Percentiles rank a stretch among this genome's conserved stretches.
Evolutionary conservation across 176 grass and related monocot genomes (phyloP).

Genomic region (Bromus sterilis): DNA sequence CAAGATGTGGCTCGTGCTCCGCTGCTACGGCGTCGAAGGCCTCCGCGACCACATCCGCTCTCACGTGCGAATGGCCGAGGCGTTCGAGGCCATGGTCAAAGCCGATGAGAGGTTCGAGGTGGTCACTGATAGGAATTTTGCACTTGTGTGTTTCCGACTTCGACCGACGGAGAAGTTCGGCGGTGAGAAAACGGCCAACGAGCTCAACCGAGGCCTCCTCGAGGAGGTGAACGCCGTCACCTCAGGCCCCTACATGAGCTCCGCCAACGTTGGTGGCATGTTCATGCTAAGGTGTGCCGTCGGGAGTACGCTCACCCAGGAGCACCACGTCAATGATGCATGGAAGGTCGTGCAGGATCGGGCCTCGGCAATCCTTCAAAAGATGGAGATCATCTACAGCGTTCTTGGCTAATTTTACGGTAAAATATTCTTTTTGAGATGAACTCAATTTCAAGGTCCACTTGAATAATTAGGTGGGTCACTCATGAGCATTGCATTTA

Average conservation of each 20-base stretch:
- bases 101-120: too few relatives aligned
- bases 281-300: too few relatives aligned
- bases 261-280: conserved; percentile 42
- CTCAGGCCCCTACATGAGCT: conserved; percentile 41
- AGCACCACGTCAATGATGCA: conserved; percentile 34
- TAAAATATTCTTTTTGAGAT: too few relatives aligned
- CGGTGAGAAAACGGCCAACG: conserved; percentile 10
- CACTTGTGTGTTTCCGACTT: conserved; percentile 52
- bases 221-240: conserved; percentile 31
- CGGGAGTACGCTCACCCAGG: conserved; percentile 35
- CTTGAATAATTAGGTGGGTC: too few relatives aligned
- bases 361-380: conserved; percentile 24
- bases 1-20: too few relatives aligned
- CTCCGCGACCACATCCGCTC: too few relatives aligned
- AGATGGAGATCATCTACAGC: conserved; percentile 17
- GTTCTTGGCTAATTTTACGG: too few relatives aligned
- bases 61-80: too few relatives aligned
- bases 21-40: too few relatives aligned
- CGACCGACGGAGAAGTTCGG: not conserved
- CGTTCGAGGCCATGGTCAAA: too few relatives aligned
- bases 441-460: too few relatives aligned
- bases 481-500: too few relatives aligned
- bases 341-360: conserved; percentile 51
- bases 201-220: conserved; percentile 37
- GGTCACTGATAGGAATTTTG: conserved; percentile 29